A percentile compares a stretch with the other conserved stretches of the same genome.
These are phyloP conservation scores for Auricularia auricula-judae DNA, from an alignment of 768 basidiomycete genomes.

Conservation along the genomic window DNA sequence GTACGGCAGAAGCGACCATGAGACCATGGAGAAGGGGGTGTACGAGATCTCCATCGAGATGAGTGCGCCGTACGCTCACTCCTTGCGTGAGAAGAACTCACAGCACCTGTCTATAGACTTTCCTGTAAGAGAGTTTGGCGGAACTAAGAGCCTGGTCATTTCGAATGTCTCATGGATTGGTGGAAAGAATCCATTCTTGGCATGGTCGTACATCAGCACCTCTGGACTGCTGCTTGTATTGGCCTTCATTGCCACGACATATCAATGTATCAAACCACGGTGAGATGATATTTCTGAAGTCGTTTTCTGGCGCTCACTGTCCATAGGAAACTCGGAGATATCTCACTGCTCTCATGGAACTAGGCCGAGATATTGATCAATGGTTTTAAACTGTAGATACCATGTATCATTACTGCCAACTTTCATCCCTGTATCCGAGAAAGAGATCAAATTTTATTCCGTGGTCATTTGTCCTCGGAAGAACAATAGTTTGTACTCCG, in stretches of 20 bases:
- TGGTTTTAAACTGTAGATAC: too few relatives aligned
- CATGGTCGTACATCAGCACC: conserved; percentile 93
- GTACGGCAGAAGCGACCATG: conserved; percentile 80
- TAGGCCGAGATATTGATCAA: conserved; percentile 23
- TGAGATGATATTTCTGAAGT: conserved; percentile 20
- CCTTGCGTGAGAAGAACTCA: background rate
- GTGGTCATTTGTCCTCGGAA: too few relatives aligned
- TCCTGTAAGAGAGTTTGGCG: conserved; percentile 81
- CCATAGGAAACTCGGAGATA: conserved; percentile 69
- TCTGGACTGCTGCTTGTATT: conserved; percentile 79
- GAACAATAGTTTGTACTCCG: too few relatives aligned
- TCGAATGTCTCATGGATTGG: conserved; percentile 98
- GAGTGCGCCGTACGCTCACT: conserved; percentile 18
- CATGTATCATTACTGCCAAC: too few relatives aligned
- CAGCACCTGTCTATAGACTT: conserved; percentile 32
- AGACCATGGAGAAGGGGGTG: conserved; percentile 54
- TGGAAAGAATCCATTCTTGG: conserved; percentile 95
- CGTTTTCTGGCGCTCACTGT: conserved; percentile 5
- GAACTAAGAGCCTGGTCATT: conserved; percentile 94
- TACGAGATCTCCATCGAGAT: conserved; percentile 70
- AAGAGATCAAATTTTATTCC: too few relatives aligned
- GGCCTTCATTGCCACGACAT: conserved; percentile 76
- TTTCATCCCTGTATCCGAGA: too few relatives aligned
- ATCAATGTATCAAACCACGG: conserved; percentile 91
- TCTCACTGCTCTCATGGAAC: conserved; percentile 82